Percentiles rank a stretch among this genome's conserved stretches.
These are phyloP conservation scores for Baorangia bicolor DNA, from an alignment of 768 basidiomycete species.

Conservation along the genomic window DNA sequence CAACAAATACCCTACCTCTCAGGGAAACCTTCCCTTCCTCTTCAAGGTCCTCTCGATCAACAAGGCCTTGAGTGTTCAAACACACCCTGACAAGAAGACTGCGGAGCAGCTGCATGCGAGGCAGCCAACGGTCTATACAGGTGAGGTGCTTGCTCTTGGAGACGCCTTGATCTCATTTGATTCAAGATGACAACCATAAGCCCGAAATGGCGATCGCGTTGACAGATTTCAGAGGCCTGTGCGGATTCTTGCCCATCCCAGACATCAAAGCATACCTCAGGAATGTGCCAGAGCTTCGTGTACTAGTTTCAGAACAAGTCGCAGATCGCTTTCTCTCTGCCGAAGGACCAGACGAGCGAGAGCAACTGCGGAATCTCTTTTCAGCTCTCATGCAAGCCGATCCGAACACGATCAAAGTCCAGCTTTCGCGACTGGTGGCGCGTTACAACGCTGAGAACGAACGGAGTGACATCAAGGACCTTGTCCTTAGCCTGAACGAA, in stretches of 20 bases:
- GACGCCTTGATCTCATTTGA: slow-evolving; percentile 8
- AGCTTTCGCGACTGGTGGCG: slow-evolving; percentile 55
- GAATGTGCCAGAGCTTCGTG: slow-evolving; percentile 71
- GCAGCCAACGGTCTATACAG: slow-evolving; percentile 88
- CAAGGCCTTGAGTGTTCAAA: slow-evolving; percentile 89
- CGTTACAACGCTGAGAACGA: slow-evolving; percentile 55
- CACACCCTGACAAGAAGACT: slow-evolving; percentile 85
- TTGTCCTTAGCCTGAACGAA: slow-evolving; percentile 58
- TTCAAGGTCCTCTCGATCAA: slow-evolving; percentile 91
- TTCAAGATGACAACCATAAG: slow-evolving; percentile 90
- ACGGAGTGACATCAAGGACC: slow-evolving; percentile 51
- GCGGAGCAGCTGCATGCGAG: slow-evolving; percentile 66
- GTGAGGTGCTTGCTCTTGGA: slow-evolving; percentile 38
- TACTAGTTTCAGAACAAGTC: slow-evolving; percentile 62
- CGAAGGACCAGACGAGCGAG: slow-evolving; percentile 35
- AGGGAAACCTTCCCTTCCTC: slow-evolving; percentile 82
- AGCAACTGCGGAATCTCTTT: slow-evolving; percentile 73
- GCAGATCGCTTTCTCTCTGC: slow-evolving; percentile 51
- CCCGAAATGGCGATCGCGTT: slow-evolving; percentile 99
- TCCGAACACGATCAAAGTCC: slow-evolving; percentile 44
- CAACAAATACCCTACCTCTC: slow-evolving; percentile 49
- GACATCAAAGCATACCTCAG: slow-evolving; percentile 67
- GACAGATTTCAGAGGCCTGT: slow-evolving; percentile 86
- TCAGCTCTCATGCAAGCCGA: slow-evolving; percentile 82
- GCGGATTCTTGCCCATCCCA: slow-evolving; percentile 85